These are phyloP conservation scores for Coemansia sp. DNA, from an alignment of 192 early-diverging fungal genomes.

Conservation along the genomic window DNA sequence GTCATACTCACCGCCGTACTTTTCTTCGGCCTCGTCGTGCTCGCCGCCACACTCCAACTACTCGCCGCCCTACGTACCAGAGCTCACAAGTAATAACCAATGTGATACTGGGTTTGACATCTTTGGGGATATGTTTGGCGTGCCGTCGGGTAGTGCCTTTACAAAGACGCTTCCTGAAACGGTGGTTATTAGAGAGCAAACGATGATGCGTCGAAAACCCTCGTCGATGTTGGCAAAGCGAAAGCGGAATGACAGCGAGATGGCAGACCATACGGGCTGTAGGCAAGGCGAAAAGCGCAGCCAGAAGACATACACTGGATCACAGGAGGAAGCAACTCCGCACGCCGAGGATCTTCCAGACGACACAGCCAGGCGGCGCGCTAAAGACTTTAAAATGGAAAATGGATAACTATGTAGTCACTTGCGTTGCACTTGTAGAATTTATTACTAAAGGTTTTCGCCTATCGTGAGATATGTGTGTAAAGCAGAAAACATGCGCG, in stretches of 20 bases:
- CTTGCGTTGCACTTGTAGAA: not conserved
- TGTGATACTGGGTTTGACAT: conserved; percentile 15
- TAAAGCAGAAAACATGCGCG: not conserved
- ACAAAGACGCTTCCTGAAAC: conserved; percentile 18
- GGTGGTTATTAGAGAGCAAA: conserved; percentile 33
- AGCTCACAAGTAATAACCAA: conserved; percentile 21
- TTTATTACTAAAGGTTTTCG: not conserved
- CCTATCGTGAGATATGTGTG: not conserved
- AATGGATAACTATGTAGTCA: not conserved
- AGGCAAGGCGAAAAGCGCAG: not conserved
- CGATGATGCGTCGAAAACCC: conserved; percentile 11
- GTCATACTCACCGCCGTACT: conserved; percentile 36
- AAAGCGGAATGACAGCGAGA: not conserved
- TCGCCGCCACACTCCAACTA: conserved; percentile 43
- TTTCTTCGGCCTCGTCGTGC: conserved; percentile 24
- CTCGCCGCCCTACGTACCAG: conserved; percentile 53
- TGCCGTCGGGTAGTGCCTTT: conserved; percentile 9
- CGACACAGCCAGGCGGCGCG: not conserved
- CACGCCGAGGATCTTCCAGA: not conserved
- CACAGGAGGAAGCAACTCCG: not conserved
- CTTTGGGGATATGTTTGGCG: conserved; percentile 41
- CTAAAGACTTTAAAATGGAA: not conserved
- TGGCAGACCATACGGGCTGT: not conserved
- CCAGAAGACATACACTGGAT: not conserved
- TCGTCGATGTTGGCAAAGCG: conserved; percentile 8